These are phyloP conservation scores for Liquidambar formosana DNA, from an alignment of 164 flowering plant species.

Conservation along the genomic window DNA sequence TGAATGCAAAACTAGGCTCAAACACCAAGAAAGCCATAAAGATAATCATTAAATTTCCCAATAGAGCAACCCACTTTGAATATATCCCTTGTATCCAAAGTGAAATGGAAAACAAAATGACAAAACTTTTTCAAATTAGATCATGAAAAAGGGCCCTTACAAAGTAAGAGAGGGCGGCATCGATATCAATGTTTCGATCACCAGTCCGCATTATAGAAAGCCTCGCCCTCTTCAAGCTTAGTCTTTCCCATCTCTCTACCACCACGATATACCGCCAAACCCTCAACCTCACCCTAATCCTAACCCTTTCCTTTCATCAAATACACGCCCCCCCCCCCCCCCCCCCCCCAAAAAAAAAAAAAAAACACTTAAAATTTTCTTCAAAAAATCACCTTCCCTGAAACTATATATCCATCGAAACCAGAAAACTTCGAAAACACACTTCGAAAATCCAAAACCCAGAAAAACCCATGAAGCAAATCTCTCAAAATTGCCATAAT, in stretches of 20 bases:
- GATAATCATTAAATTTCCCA: no score
- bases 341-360: no score
- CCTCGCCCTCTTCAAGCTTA: constrained; percentile 9
- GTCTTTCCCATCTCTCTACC: constrained; percentile 1
- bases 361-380: not conserved
- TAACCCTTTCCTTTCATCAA: not conserved
- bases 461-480: constrained; percentile 7
- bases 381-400: not conserved
- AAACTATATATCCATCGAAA: not conserved
- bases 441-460: constrained; percentile 9
- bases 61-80: no score
- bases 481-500: constrained; percentile 7
- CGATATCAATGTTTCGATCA: constrained; percentile 2
- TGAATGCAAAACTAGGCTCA: no score
- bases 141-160: not conserved
- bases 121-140: no score
- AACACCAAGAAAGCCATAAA: no score
- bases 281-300: constrained; percentile 11
- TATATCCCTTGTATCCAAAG: no score
- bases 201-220: constrained; percentile 1
- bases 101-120: no score
- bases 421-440: constrained; percentile 4
- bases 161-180: constrained; percentile 12
- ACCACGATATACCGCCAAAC: constrained; percentile 6
- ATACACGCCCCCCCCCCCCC: no score